These are phyloP conservation scores for Candida golubevii DNA, from an alignment of 805 yeast species.

Conservation along the genomic window DNA sequence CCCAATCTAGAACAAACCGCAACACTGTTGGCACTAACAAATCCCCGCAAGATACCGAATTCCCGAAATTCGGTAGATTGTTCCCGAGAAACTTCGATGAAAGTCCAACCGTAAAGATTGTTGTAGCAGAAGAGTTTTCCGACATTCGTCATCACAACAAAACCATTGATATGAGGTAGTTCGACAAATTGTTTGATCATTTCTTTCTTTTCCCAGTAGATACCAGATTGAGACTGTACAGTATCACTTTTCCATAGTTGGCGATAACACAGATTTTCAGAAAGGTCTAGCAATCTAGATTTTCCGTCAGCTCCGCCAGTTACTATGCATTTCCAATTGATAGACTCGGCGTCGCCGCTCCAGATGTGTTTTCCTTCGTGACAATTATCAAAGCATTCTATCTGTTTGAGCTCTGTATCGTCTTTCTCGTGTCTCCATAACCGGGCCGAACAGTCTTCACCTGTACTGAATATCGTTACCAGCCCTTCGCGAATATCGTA, in stretches of 20 bases:
- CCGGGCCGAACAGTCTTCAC: conserved; percentile 78
- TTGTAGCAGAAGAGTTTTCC: conserved; percentile 45
- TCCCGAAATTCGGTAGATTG: conserved; percentile 14
- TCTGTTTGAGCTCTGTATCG: conserved; percentile 33
- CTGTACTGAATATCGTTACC: conserved; percentile 60
- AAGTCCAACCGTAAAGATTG: conserved; percentile 5
- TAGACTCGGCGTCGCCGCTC: conserved; percentile 60
- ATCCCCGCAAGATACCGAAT: conserved; percentile 42
- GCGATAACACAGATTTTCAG: not conserved
- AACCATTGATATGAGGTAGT: conserved; percentile 36
- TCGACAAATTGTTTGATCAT: conserved; percentile 57
- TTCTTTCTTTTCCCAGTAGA: conserved; percentile 42
- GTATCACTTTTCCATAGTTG: not conserved
- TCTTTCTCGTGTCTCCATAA: conserved; percentile 55
- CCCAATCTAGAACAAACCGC: conserved; percentile 34
- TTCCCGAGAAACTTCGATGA: conserved; percentile 1
- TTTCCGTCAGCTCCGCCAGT: conserved; percentile 96
- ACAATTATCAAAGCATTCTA: conserved; percentile 50
- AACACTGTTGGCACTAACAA: conserved; percentile 28
- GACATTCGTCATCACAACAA: conserved; percentile 52
- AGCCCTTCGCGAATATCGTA: conserved; percentile 28
- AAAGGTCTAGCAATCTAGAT: conserved; percentile 53
- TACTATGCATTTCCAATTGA: conserved; percentile 46
- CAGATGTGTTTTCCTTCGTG: conserved; percentile 87
- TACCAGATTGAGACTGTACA: conserved; percentile 6